Evolutionary conservation across 176 grass and related monocot genomes (phyloP).

Genomic region (Oryza nivara): DNA sequence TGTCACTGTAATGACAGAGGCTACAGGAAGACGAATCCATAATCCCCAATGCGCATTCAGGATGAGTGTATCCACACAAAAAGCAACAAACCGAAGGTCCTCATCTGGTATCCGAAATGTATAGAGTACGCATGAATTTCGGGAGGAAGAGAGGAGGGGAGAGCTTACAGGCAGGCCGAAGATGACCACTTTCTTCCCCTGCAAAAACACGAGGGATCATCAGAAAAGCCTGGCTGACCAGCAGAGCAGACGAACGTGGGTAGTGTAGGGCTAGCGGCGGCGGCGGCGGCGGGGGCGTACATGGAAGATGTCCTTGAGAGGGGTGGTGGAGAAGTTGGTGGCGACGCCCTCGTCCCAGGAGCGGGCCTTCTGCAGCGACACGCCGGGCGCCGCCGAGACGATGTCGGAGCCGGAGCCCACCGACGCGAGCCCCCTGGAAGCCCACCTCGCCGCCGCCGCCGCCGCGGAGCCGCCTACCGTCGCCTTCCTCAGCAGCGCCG

Average conservation of each 20-base stretch:
- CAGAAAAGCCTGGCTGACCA: neutral
- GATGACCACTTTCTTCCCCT: slow-evolving; percentile 97
- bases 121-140: neutral
- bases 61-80: neutral
- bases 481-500: slow-evolving; percentile 60
- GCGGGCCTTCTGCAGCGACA: slow-evolving; percentile 87
- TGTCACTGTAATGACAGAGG: neutral
- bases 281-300: slow-evolving; percentile 34
- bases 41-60: neutral
- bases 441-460: slow-evolving; percentile 30
- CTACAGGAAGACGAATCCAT: neutral
- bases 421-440: slow-evolving; percentile 45
- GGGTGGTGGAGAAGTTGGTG: slow-evolving; percentile 86
- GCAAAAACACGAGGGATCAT: slow-evolving; percentile 36
- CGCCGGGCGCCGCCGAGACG: slow-evolving; percentile 65
- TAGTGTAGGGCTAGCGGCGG: too few relatives aligned
- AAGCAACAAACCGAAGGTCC: neutral
- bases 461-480: slow-evolving; percentile 36
- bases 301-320: slow-evolving; percentile 83
- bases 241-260: neutral
- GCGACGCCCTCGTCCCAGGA: slow-evolving; percentile 90
- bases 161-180: slow-evolving; percentile 88
- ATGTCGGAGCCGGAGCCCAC: slow-evolving; percentile 79
- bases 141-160: neutral
- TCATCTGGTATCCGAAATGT: neutral